Evolutionary conservation across 805 yeast genomes (phyloP), one percentile per base, ranked within the genome.

Genomic region (Saturnispora quitensis): DNA sequence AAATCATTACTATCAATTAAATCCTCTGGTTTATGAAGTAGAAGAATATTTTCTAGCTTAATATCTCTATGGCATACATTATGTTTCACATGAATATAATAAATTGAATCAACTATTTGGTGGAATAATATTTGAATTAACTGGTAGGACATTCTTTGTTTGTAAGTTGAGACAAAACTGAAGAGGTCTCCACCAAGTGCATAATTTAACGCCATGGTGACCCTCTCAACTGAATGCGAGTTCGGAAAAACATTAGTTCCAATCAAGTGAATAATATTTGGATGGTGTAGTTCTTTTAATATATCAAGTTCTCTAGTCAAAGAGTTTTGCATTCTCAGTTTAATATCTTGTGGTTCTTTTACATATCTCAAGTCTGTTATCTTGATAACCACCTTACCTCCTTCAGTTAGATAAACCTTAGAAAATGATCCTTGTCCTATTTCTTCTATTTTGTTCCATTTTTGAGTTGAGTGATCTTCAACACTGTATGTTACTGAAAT

Each of bases 1-100:
- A 49, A 20, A 12, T 56, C 51, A 4, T 40, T 13, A 10, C n/a
- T 27, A 2, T 22, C 44, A 13, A 63, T 52, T 20, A 75, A 51
- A 27, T 69, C 71, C 1, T 65, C 66, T 3, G 70, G 62, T 0
- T 72, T 61, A 42, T 68, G 61, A 9, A 63, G 68, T 18, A 75
- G 62, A n/a, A 89, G 66, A 2, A 89, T 73, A 60, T 89, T 93
- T 60, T 93, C 99, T 44, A 91, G 72, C 69, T 93, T 93, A 58
- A 93, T 77, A 62, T 93, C 99, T 53, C 98, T 80, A 67, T 93
- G 99, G 8, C 90, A 87, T 27, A 90, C 78, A n/a, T 36, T 33
- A 54, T 76, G 67, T 51, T 77, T 69, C 4, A 64, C 60, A 65
- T 93, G 99, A 50, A 91, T 68, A 62, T 85, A 89, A 24, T 74